A percentile compares a stretch with the other conserved stretches of the same genome.
Evolutionary conservation across 2,329 filamentous ascomycete genomes (phyloP).

Genomic region (Cladosporium sp.): DNA sequence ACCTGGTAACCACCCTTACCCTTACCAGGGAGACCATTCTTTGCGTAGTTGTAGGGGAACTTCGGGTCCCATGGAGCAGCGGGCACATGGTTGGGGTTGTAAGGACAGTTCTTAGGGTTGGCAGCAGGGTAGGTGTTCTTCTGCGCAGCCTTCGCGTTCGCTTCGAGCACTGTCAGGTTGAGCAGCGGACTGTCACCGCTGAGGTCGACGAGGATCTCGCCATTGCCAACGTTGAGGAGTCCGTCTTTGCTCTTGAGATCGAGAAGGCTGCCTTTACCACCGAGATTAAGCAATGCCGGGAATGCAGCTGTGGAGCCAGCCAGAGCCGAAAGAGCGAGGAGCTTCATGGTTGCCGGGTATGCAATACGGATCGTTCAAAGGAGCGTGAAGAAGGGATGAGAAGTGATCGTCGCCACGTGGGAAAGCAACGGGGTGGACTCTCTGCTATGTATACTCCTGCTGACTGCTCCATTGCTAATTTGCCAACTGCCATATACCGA

Average conservation of each 20-base stretch:
- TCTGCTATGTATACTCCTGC: background rate
- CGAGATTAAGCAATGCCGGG: conserved; percentile 21
- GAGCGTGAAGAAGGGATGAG: background rate
- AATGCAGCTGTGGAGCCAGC: conserved; percentile 18
- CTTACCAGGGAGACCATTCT: conserved; percentile 44
- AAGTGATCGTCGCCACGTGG: background rate
- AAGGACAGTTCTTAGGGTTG: conserved; percentile 37
- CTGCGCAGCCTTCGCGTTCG: background rate
- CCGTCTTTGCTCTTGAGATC: conserved; percentile 25
- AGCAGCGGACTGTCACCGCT: conserved; percentile 21
- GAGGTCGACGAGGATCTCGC: conserved; percentile 4
- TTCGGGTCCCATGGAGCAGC: conserved; percentile 37
- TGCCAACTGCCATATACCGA: background rate
- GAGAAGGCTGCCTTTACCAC: conserved; percentile 21
- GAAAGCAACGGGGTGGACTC: background rate
- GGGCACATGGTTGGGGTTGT: conserved; percentile 42
- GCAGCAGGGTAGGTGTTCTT: conserved; percentile 12
- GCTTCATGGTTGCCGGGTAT: conserved; percentile 5
- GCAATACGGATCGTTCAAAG: background rate
- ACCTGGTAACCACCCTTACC: conserved; percentile 46
- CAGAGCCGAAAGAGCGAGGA: conserved; percentile 6
- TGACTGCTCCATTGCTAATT: background rate
- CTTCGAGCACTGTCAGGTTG: conserved; percentile 15
- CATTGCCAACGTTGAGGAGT: conserved; percentile 18
- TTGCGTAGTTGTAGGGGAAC: conserved; percentile 45